Evolutionary conservation across 192 early-diverging fungal genomes (phyloP).

Genomic region (Gigaspora rosea): DNA sequence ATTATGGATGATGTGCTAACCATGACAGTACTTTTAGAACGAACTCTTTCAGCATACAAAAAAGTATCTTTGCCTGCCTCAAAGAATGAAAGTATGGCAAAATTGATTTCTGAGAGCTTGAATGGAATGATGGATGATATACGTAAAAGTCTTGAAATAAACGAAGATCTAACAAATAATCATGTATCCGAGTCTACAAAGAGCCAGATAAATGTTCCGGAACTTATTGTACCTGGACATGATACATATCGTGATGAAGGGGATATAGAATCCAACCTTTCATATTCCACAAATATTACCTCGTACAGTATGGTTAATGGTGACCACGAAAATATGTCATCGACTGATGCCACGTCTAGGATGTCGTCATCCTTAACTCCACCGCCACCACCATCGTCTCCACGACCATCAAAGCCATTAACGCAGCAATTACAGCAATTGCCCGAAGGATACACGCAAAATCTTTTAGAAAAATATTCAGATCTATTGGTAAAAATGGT

Average conservation of each 20-base stretch:
- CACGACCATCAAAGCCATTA: background rate
- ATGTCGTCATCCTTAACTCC: background rate
- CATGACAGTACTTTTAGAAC: conserved; percentile 12
- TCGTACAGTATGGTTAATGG: conserved; percentile 11
- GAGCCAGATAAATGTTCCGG: background rate
- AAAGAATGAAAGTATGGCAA: conserved; percentile 28
- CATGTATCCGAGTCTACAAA: background rate
- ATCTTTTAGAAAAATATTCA: conserved; percentile 28
- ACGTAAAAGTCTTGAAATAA: background rate
- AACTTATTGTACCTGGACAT: background rate
- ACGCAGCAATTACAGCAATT: conserved; percentile 3
- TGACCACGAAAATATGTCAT: background rate
- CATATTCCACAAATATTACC: background rate
- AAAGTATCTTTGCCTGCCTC: background rate
- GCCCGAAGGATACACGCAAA: background rate
- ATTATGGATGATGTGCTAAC: conserved; percentile 15
- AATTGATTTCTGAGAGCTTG: conserved; percentile 29
- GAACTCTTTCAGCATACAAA: conserved; percentile 21
- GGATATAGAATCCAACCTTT: conserved; percentile 4
- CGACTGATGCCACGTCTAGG: background rate
- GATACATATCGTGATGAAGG: conserved; percentile 10
- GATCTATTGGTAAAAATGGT: conserved; percentile 31
- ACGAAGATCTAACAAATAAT: background rate
- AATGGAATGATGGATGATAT: conserved; percentile 28
- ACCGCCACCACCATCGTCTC: conserved; percentile 6